These are phyloP conservation scores for Rosa hybrid DNA, from an alignment of 331 rosid species.

Conservation along the genomic window DNA sequence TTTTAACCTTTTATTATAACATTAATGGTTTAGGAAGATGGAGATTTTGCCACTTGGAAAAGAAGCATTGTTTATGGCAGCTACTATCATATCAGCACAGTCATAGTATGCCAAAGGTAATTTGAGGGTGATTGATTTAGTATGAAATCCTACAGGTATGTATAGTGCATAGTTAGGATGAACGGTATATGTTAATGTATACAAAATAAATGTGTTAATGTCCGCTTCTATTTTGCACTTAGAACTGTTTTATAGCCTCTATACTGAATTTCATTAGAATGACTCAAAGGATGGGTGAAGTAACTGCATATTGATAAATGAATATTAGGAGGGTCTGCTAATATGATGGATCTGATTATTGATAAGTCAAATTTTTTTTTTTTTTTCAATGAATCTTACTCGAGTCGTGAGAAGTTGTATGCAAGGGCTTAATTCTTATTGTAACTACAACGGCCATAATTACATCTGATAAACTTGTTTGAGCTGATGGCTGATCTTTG, in stretches of 20 bases:
- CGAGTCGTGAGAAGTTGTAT: not conserved
- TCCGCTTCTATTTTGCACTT: no score
- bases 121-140: not conserved
- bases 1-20: slow-evolving; percentile 1
- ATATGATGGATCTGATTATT: not conserved
- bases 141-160: no score
- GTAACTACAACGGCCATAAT: not conserved
- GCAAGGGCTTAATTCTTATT: not conserved
- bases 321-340: no score
- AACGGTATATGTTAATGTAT: not conserved
- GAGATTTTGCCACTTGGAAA: slow-evolving; percentile 46
- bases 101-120: slow-evolving; percentile 10
- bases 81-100: slow-evolving; percentile 36
- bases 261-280: no score
- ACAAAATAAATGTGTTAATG: no score
- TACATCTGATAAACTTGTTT: not conserved
- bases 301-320: no score
- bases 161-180: not conserved
- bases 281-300: no score
- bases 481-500: not conserved
- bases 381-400: not conserved
- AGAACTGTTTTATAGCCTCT: no score
- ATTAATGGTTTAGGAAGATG: slow-evolving; percentile 51
- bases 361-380: not conserved
- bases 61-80: slow-evolving; percentile 50